Conservation (phyloP, 192 early-diverging fungal species). For the Coemansia pectinata region DNA sequence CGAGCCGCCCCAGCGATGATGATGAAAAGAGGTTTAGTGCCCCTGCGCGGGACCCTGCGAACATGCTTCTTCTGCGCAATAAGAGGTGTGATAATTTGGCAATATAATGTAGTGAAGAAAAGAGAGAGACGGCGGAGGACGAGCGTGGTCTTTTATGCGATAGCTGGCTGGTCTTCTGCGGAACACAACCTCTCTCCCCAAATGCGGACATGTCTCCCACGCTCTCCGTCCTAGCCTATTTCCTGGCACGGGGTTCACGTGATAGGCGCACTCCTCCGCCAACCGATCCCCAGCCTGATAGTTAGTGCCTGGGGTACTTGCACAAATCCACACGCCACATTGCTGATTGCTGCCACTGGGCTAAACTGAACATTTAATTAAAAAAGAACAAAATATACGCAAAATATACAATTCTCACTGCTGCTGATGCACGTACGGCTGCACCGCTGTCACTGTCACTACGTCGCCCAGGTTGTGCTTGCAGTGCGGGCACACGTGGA, state of each 20-base stretch:
- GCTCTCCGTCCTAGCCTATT: not conserved
- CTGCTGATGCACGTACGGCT: not conserved
- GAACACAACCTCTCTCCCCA: not conserved
- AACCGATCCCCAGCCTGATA: not conserved
- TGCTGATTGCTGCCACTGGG: not conserved
- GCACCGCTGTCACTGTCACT: conserved; percentile 29
- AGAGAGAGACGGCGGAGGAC: not conserved
- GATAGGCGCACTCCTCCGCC: not conserved
- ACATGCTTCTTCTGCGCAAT: not conserved
- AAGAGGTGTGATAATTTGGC: not conserved
- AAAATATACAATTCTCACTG: not conserved
- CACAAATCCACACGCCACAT: not conserved
- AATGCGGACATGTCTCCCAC: not conserved
- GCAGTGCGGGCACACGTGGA: conserved; percentile 41
- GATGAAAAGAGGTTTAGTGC: not conserved
- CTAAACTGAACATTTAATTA: not conserved
- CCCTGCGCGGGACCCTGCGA: conserved; percentile 1
- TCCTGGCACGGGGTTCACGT: conserved; percentile 11
- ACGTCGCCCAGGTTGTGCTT: conserved; percentile 39
- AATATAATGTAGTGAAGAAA: not conserved
- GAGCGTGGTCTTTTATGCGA: not conserved
- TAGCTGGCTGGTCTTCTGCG: not conserved
- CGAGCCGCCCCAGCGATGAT: not conserved
- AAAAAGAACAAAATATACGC: not conserved
- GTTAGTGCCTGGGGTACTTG: not conserved